Base-by-base conservation (phyloP, 495 filamentous ascomycete species). In the Bacidia gigantensis region DNA sequence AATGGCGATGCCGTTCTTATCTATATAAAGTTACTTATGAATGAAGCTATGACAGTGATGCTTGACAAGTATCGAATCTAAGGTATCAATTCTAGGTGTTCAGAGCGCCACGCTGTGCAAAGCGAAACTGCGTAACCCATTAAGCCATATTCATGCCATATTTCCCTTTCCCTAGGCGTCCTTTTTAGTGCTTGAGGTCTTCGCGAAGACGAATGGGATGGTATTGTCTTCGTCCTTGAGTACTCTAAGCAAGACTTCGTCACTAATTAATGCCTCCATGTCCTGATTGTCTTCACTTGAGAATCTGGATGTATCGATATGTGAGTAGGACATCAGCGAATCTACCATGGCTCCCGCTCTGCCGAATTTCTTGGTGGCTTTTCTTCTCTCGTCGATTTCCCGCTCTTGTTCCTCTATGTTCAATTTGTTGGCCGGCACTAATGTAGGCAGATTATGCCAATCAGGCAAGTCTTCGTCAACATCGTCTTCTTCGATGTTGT, bases 171-270 rank as follows among this genome's bases (percentile, higher is more conserved):
- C 7, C 14, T 7, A 14, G 29, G 29, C 29, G 29, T 35, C 29
- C 29, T 35, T 14, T 35, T 35, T 35, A 22, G 32, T 18, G 2
- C 26, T 50, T 39, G 52, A 53, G 25, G 67, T 71, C 61, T 86
- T 89, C 48, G 80, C 77, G 61, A 89, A 85, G 11, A 87, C 69
- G 64, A 78, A 89, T 5, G 73, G 72, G 44, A 88, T 65, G 23
- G 72, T 63, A 54, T 76, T 75, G 51, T 70, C 78, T 49, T 78
- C 70, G 53, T 84, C 81, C 46, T 69, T 73, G 20, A 89, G 61
- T 26, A 84, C 63, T 14, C 72, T 67, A 3, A 79, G 65, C 20
- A 89, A 65, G 0, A 83, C 72, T 52, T 79, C 71, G 59, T 89
- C 84, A 53, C 80, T 75, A 26, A 83, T 61, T 49, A 69, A 61